Evolutionary conservation across 192 early-diverging fungal genomes (phyloP).

Genomic region (Coemansia interrupta): DNA sequence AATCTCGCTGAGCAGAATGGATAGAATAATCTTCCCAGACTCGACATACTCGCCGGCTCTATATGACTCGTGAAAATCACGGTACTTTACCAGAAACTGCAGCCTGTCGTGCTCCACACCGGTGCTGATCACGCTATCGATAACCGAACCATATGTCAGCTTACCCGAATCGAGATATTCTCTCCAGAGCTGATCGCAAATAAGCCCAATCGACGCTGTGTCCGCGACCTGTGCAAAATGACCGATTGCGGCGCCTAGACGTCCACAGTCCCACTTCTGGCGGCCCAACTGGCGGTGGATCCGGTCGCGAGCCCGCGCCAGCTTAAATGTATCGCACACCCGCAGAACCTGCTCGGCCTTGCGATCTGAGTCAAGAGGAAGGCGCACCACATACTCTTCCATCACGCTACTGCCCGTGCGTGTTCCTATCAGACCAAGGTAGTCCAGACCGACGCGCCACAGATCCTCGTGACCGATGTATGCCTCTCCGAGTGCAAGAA

Average conservation of each 20-base stretch:
- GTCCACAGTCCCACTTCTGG: slow-evolving; percentile 54
- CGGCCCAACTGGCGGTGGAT: slow-evolving; percentile 53
- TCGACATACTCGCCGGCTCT: slow-evolving; percentile 17
- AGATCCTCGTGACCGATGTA: slow-evolving; percentile 41
- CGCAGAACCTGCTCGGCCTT: slow-evolving; percentile 56
- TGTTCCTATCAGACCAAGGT: slow-evolving; percentile 33
- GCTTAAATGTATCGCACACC: slow-evolving; percentile 47
- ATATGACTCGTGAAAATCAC: slow-evolving; percentile 58
- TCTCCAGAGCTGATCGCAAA: slow-evolving; percentile 59
- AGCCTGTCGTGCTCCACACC: slow-evolving; percentile 47
- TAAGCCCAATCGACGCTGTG: slow-evolving; percentile 39
- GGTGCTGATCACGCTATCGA: slow-evolving; percentile 35
- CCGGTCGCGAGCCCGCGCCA: slow-evolving; percentile 28
- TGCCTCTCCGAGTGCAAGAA: slow-evolving; percentile 29
- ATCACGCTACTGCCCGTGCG: slow-evolving; percentile 7
- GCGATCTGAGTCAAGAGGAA: slow-evolving; percentile 54
- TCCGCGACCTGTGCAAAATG: slow-evolving; percentile 61
- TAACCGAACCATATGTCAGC: slow-evolving; percentile 41
- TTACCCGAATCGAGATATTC: slow-evolving; percentile 50
- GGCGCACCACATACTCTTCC: slow-evolving; percentile 42
- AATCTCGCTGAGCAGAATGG: slow-evolving; percentile 46
- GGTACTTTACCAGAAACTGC: slow-evolving; percentile 57
- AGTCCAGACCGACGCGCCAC: slow-evolving; percentile 58
- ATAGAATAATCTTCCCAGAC: slow-evolving; percentile 53
- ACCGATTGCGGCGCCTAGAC: slow-evolving; percentile 59